Conservation (phyloP, 768 basidiomycete species). For the Russula foetens region DNA sequence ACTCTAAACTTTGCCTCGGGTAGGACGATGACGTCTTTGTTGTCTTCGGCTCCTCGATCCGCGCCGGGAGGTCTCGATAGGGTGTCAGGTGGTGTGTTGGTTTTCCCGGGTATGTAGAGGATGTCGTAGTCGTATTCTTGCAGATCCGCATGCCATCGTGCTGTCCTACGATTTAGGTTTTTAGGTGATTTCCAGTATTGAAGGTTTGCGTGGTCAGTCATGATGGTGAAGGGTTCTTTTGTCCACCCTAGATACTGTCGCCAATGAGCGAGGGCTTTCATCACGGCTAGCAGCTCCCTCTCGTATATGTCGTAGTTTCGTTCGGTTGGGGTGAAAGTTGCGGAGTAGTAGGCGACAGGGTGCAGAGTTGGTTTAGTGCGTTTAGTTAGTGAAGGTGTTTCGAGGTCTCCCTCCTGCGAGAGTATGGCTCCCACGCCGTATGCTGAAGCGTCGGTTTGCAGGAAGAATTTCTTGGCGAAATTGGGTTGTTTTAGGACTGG, state of each 20-base stretch:
- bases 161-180: not conserved
- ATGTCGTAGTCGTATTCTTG: not conserved
- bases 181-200: not conserved
- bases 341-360: not conserved
- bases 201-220: not conserved
- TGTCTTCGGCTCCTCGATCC: not conserved
- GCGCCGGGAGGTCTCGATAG: not conserved
- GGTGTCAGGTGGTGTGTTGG: not conserved
- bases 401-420: not conserved
- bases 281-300: not conserved
- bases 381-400: not conserved
- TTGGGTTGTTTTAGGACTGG: not conserved
- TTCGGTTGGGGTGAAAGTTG: not conserved
- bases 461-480: not conserved
- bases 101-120: not conserved
- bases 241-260: not conserved
- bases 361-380: not conserved
- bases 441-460: not conserved
- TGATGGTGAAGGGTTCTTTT: not conserved
- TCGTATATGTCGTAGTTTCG: not conserved
- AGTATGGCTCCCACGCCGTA: not conserved
- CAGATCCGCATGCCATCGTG: not conserved
- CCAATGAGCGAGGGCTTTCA: not conserved
- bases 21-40: not conserved
- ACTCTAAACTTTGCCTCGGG: too few relatives aligned